These are phyloP conservation scores for Beauveria sp. DNA, from an alignment of 2,329 filamentous ascomycete species.

Conservation along the genomic window DNA sequence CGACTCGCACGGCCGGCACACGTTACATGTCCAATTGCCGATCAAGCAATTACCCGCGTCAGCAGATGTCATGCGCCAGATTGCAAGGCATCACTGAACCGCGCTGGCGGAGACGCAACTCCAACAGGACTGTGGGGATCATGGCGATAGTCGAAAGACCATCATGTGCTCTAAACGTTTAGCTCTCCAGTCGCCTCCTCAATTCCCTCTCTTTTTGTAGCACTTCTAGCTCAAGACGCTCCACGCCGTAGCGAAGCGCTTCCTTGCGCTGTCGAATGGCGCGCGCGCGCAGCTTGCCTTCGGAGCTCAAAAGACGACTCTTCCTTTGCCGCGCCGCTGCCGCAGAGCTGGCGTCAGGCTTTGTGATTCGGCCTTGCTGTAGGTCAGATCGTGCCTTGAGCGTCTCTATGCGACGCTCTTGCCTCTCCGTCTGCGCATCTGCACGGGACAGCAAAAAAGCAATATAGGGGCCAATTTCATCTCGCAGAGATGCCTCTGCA, in stretches of 20 bases:
- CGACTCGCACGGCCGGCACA: not conserved
- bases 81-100: no score
- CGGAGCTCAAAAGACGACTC: slow-evolving; percentile 40
- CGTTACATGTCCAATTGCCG: not conserved
- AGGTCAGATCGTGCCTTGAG: slow-evolving; percentile 77
- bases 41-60: no score
- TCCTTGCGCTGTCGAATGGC: slow-evolving; percentile 76
- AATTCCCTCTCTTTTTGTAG: slow-evolving; percentile 61
- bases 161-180: not conserved
- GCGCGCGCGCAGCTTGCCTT: slow-evolving; percentile 43
- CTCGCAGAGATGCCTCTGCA: slow-evolving; percentile 76
- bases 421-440: slow-evolving; percentile 74
- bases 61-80: no score
- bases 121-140: not conserved
- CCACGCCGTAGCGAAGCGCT: slow-evolving; percentile 77
- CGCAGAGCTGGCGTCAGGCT: slow-evolving; percentile 18
- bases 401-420: slow-evolving; percentile 74
- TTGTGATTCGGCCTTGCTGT: slow-evolving; percentile 60
- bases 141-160: not conserved
- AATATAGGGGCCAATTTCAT: slow-evolving; percentile 85
- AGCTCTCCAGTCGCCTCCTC: slow-evolving; percentile 39
- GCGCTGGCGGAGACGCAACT: no score
- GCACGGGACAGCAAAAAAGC: slow-evolving; percentile 70
- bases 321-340: slow-evolving; percentile 15
- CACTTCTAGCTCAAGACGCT: slow-evolving; percentile 79